Percentiles rank a stretch among this genome's conserved stretches.
Conservation (phyloP, 148 eudicot genomes). For the Amaranthus cruentus region DNA sequence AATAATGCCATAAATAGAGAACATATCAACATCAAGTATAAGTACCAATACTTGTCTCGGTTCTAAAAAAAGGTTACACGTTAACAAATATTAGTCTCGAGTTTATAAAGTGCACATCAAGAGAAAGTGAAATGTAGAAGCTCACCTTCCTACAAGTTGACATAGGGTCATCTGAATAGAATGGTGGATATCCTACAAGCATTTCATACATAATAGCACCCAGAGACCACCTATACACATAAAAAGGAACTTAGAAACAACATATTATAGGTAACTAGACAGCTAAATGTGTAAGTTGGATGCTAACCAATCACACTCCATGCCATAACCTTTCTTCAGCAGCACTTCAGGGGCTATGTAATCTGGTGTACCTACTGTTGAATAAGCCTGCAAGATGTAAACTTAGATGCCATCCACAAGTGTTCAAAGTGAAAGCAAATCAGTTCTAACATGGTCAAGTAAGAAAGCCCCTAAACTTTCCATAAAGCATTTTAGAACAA, state of each 20-base stretch:
- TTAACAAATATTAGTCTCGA: background rate
- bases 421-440: background rate
- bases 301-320: conserved; percentile 98
- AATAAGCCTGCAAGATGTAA: conserved; percentile 70
- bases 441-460: background rate
- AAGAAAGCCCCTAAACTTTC: background rate
- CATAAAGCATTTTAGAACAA: background rate
- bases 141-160: conserved; percentile 95
- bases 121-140: conserved; percentile 7
- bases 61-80: background rate
- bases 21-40: background rate
- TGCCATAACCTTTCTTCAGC: conserved; percentile 96
- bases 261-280: background rate
- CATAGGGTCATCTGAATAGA: conserved; percentile 98
- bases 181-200: conserved; percentile 99
- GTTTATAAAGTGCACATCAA: background rate
- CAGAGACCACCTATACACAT: conserved; percentile 80
- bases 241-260: conserved; percentile 9
- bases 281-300: conserved; percentile 11
- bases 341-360: conserved; percentile 99
- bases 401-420: conserved; percentile 10
- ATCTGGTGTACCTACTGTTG: conserved; percentile 99
- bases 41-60: background rate
- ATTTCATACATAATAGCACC: conserved; percentile 99
- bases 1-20: background rate